These are phyloP conservation scores for Micractinium sp. DNA, from an alignment of 139 green algal genomes.

Conservation along the genomic window DNA sequence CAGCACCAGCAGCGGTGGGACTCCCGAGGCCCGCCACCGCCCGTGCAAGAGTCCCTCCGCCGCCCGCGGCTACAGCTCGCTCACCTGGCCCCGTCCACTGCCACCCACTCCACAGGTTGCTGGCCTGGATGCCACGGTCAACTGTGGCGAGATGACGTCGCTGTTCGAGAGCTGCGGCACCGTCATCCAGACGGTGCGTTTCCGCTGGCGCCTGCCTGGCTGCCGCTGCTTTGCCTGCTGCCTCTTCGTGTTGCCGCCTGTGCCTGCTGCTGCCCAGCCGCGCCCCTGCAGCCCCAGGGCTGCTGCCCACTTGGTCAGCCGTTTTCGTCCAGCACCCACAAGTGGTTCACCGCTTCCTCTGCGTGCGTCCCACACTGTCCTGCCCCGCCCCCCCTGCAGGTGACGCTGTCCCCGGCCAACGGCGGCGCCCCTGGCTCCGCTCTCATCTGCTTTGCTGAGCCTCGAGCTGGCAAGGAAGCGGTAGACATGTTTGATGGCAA, in stretches of 20 bases:
- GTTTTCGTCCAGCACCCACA: no score
- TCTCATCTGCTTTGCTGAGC: background rate
- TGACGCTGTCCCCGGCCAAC: background rate
- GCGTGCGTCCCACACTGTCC: no score
- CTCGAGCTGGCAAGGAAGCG: background rate
- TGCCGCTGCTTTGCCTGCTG: background rate
- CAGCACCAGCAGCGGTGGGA: no score
- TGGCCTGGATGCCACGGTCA: background rate
- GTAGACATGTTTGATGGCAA: background rate
- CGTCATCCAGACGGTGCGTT: background rate
- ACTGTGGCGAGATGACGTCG: constrained; percentile 8
- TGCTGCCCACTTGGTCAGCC: no score
- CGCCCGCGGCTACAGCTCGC: no score
- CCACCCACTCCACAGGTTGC: background rate
- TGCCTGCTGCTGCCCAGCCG: no score
- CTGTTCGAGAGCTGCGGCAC: background rate
- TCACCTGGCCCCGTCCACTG: no score
- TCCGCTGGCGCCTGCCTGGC: background rate
- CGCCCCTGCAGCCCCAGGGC: no score
- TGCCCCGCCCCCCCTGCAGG: no score
- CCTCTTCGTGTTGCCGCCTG: background rate
- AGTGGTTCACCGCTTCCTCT: no score
- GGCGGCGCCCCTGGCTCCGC: background rate
- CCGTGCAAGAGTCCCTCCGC: no score
- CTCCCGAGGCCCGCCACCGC: no score